Evolutionary conservation across 2,329 filamentous ascomycete genomes (phyloP).

Genomic region (Elsinoe necatrix): DNA sequence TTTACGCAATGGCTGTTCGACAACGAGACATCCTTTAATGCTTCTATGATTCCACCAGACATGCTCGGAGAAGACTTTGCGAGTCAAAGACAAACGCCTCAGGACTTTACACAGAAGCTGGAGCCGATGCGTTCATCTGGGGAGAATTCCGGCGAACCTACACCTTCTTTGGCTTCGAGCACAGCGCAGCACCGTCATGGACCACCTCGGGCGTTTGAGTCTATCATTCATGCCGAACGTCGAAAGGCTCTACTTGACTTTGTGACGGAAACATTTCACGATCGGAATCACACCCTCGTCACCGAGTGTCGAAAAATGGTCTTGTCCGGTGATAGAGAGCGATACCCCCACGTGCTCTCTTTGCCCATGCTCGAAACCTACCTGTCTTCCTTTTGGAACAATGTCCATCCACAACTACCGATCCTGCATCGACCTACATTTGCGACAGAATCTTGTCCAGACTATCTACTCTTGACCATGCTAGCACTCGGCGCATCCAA

Average conservation of each 20-base stretch:
- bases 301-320: slow-evolving; percentile 69
- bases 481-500: slow-evolving; percentile 90
- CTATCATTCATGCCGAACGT: slow-evolving; percentile 25
- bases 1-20: slow-evolving; percentile 84
- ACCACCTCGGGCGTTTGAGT: slow-evolving; percentile 1
- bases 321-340: slow-evolving; percentile 66
- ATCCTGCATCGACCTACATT: slow-evolving; percentile 95
- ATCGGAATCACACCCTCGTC: slow-evolving; percentile 64
- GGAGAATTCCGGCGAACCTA: slow-evolving; percentile 10
- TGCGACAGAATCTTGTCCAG: slow-evolving; percentile 75
- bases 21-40: slow-evolving; percentile 35
- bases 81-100: background rate
- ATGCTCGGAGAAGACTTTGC: slow-evolving; percentile 21
- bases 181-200: background rate
- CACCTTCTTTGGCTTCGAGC: background rate
- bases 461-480: slow-evolving; percentile 74
- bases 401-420: slow-evolving; percentile 89
- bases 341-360: slow-evolving; percentile 58
- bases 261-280: slow-evolving; percentile 72
- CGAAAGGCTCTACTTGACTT: slow-evolving; percentile 60
- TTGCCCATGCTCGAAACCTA: slow-evolving; percentile 94
- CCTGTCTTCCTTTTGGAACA: slow-evolving; percentile 85
- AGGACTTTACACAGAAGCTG: background rate
- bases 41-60: slow-evolving; percentile 28
- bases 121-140: background rate